Base-by-base conservation (phyloP, 2,329 filamentous ascomycete genomes). In the Stagonosporopsis cucurbitacearum region DNA sequence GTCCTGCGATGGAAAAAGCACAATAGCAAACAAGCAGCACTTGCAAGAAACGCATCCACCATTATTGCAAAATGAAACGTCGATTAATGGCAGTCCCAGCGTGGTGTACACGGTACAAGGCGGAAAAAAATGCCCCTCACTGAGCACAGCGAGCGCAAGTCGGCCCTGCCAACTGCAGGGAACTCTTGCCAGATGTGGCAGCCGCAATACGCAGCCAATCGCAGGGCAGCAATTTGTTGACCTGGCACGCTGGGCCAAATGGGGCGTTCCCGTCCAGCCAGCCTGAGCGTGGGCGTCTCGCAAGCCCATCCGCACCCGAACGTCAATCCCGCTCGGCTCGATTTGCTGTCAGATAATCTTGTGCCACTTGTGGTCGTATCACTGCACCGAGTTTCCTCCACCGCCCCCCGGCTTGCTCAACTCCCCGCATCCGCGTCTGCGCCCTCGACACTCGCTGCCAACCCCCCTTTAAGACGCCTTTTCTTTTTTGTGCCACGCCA, bases 111-210 rank as follows among this genome's bases (percentile, higher is more conserved):
- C 20, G 15, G 17, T 11, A 22, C 19, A 33, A n/a, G 2, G 37
- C 32, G 32, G 44, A 40, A 35, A 33, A 33, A 28, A n/a, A 33
- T 28, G 37, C 25, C 39, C 36, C 45, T 40, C 45, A 32, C 45
- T 44, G 32, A 20, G 45, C 40, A 17, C 23, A 22, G 45, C 26
- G 32, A 32, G n/a, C 20, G 20, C 26, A 28, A 42, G 12, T n/a
- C n/a, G n/a, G 11, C 42, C 20, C 41, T 36, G 12, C 41, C 41
- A 33, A 7, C 33, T 17, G 45, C 51, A 50, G 52, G 52, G 52
- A 50, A 47, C 58, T 56, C 43, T 67, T 66, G 44, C 64, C 57
- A 47, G 47, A 50, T 46, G 30, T 36, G 52, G 45, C 45, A 36
- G 41, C 11, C 23, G 15, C 2, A 15, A 2, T 17, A 7, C 15